These are phyloP conservation scores for Verticillium dahliae DNA, from an alignment of 2,329 filamentous ascomycete genomes.

Conservation along the genomic window DNA sequence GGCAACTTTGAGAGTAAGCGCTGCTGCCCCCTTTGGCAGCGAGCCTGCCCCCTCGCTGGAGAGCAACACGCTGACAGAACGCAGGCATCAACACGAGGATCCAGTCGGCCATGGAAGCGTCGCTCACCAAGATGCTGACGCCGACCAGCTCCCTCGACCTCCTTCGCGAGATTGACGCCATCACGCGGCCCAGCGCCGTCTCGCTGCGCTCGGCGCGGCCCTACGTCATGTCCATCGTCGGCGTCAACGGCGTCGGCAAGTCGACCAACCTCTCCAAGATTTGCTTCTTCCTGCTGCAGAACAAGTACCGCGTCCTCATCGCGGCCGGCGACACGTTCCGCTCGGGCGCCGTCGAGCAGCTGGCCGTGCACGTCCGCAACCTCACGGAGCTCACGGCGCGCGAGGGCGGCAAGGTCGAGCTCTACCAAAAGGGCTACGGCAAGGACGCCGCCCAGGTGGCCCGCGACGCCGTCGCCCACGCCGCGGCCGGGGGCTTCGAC, in stretches of 20 bases:
- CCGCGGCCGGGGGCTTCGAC: constrained; percentile 69
- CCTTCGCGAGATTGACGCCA: constrained; percentile 81
- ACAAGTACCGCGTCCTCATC: constrained; percentile 91
- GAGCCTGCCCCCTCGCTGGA: constrained; percentile 16
- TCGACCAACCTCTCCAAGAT: constrained; percentile 97
- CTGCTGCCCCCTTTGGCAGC: neutral
- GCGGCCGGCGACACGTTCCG: constrained; percentile 96
- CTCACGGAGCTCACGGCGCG: constrained; percentile 80
- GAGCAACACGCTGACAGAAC: constrained; percentile 10
- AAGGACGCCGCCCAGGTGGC: constrained; percentile 96
- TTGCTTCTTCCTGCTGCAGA: constrained; percentile 94
- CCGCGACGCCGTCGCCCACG: constrained; percentile 83
- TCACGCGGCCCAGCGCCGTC: constrained; percentile 59
- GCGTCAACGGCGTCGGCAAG: constrained; percentile 97
- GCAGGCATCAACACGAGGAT: constrained; percentile 73
- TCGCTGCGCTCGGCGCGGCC: constrained; percentile 64
- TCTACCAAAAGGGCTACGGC: constrained; percentile 96
- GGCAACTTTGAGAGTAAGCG: constrained; percentile 71
- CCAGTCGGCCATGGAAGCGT: constrained; percentile 81
- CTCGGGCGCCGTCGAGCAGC: constrained; percentile 92
- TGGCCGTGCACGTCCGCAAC: constrained; percentile 91
- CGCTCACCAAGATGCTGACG: constrained; percentile 89
- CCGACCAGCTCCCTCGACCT: constrained; percentile 93
- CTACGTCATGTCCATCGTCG: constrained; percentile 96
- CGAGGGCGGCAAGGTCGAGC: constrained; percentile 77